Conservation (phyloP, 495 filamentous ascomycete genomes). For the Penicillium lagena region DNA sequence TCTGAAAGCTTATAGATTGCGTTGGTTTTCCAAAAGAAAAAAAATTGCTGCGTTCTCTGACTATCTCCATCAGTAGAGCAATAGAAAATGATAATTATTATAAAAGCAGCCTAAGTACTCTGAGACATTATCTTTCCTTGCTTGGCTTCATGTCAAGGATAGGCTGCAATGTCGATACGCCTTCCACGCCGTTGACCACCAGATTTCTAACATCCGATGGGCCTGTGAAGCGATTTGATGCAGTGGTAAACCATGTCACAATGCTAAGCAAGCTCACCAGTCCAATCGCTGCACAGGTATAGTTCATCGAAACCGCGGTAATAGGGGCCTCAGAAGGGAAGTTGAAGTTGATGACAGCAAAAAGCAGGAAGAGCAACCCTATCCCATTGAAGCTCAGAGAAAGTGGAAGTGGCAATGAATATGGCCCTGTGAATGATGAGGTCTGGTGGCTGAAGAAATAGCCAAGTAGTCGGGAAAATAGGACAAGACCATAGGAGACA, state of each 20-base stretch:
- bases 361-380: constrained; percentile 41
- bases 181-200: background rate
- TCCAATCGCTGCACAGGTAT: constrained; percentile 46
- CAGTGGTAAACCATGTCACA: constrained; percentile 45
- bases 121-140: too few relatives aligned
- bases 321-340: constrained; percentile 45
- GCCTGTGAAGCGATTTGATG: background rate
- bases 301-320: constrained; percentile 47
- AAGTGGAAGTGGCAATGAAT: constrained; percentile 18
- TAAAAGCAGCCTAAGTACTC: too few relatives aligned
- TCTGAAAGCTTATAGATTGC: too few relatives aligned
- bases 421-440: constrained; percentile 24
- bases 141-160: too few relatives aligned
- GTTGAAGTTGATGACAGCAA: constrained; percentile 48
- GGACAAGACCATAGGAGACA: constrained; percentile 46
- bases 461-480: constrained; percentile 41
- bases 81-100: too few relatives aligned
- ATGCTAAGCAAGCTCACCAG: constrained; percentile 41
- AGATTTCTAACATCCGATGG: background rate
- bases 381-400: constrained; percentile 37
- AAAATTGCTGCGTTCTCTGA: too few relatives aligned
- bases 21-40: too few relatives aligned
- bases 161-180: background rate
- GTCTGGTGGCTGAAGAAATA: constrained; percentile 29
- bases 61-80: too few relatives aligned